Evolutionary conservation across 164 flowering plant species (phyloP).

Genomic region (Houttuynia cordata): DNA sequence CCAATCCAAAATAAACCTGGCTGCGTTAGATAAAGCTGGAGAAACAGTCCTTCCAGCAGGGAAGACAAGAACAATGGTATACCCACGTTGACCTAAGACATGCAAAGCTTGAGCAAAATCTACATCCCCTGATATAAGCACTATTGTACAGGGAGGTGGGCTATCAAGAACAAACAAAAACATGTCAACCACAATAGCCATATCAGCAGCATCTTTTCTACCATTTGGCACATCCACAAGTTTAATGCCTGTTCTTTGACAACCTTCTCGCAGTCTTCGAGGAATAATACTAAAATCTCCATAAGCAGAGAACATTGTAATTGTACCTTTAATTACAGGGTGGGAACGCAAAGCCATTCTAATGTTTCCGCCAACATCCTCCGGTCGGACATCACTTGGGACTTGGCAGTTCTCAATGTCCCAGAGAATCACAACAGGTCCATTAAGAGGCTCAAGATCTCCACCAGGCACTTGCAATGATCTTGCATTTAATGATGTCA

Average conservation of each 20-base stretch:
- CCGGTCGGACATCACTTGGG: conserved; percentile 86
- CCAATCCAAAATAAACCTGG: conserved; percentile 95
- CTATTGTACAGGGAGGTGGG: conserved; percentile 78
- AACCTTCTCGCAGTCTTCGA: conserved; percentile 80
- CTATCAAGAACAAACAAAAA: conserved; percentile 95
- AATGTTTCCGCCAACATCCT: conserved; percentile 88
- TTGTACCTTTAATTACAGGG: conserved; percentile 72
- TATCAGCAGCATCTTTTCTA: conserved; percentile 96
- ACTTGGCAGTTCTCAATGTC: conserved; percentile 95
- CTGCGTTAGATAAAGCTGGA: conserved; percentile 82
- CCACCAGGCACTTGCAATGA: background rate
- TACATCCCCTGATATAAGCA: conserved; percentile 93
- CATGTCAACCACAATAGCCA: conserved; percentile 94
- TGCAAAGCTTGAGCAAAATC: conserved; percentile 97
- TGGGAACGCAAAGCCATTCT: conserved; percentile 87
- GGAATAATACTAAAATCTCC: conserved; percentile 95
- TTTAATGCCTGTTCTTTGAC: conserved; percentile 94
- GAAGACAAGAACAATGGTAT: conserved; percentile 76
- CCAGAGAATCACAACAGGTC: conserved; percentile 85
- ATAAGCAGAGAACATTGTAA: conserved; percentile 76
- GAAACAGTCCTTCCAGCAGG: conserved; percentile 74
- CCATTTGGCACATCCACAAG: conserved; percentile 96
- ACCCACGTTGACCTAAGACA: conserved; percentile 93
- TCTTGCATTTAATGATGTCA: no score
- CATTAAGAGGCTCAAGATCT: conserved; percentile 22